A percentile compares a stretch with the other conserved stretches of the same genome.
phyloP scores from a whole-genome alignment of 192 early-diverging fungal genomes.

The Jimgerdemannia lactiflua region DNA sequence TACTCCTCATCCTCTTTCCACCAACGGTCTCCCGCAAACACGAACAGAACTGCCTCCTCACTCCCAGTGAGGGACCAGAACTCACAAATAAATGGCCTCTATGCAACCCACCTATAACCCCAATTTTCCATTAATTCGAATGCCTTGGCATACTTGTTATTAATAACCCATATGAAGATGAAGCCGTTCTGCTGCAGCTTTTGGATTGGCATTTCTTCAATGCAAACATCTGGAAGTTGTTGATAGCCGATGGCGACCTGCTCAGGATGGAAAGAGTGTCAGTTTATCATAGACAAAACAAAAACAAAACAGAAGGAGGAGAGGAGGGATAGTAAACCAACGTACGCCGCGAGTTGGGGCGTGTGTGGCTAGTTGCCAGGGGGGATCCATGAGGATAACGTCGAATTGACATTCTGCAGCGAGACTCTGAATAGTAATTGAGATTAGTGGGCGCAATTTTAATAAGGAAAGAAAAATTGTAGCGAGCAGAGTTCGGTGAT shows the following conservation, averaged over 20 bases:
- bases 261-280: background rate
- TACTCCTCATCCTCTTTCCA: no score
- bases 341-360: slow-evolving; percentile 87
- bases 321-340: slow-evolving; percentile 7
- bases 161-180: slow-evolving; percentile 98
- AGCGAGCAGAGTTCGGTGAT: no score
- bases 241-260: slow-evolving; percentile 91
- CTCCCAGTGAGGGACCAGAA: no score
- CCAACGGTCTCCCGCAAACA: no score
- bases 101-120: slow-evolving; percentile 74
- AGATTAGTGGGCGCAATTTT: no score
- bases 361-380: slow-evolving; percentile 95
- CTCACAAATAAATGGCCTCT: no score
- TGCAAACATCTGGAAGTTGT: slow-evolving; percentile 91
- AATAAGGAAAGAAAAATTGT: no score
- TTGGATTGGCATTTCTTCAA: slow-evolving; percentile 86
- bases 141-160: slow-evolving; percentile 95
- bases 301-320: background rate
- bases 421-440: slow-evolving; percentile 49
- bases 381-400: slow-evolving; percentile 93
- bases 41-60: no score
- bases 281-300: background rate
- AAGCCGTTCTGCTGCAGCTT: slow-evolving; percentile 87
- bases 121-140: slow-evolving; percentile 95
- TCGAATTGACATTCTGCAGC: slow-evolving; percentile 87